These are phyloP conservation scores for Neopestalotiopsis sp. DNA, from an alignment of 2,329 filamentous ascomycete species.

Conservation along the genomic window DNA sequence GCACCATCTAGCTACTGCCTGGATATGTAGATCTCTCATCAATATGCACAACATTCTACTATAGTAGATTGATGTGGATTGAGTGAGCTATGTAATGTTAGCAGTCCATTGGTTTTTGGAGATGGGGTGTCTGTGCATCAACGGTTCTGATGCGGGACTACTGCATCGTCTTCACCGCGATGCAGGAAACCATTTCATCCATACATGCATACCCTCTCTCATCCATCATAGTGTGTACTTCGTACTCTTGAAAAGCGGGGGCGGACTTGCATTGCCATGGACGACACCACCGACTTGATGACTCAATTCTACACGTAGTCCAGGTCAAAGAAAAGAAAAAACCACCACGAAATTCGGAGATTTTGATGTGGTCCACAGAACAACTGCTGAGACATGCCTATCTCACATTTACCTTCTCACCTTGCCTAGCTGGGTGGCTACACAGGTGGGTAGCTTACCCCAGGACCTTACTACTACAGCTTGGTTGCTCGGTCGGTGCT, in stretches of 20 bases:
- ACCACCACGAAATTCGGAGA: neutral
- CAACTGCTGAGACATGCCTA: neutral
- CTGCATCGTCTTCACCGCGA: neutral
- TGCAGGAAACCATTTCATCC: neutral
- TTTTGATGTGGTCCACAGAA: neutral
- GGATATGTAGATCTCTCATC: neutral
- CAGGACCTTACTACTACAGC: neutral
- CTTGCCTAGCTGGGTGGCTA: too few species aligned
- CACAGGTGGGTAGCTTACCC: neutral
- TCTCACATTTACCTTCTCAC: too few species aligned
- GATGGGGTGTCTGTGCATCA: constrained; percentile 1
- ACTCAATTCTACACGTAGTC: neutral
- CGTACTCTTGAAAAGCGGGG: neutral
- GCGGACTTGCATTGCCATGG: neutral
- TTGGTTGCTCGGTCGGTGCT: neutral
- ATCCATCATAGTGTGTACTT: too few species aligned
- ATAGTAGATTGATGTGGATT: neutral
- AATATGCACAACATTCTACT: neutral
- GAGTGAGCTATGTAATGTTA: neutral
- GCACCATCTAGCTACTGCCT: neutral
- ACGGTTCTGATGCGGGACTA: neutral
- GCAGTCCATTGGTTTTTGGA: neutral
- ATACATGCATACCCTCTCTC: neutral
- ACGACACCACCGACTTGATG: neutral
- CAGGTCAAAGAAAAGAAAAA: neutral